Conservation (phyloP, 169 alveolate species). For the Cryptosporidium viatorum region DNA sequence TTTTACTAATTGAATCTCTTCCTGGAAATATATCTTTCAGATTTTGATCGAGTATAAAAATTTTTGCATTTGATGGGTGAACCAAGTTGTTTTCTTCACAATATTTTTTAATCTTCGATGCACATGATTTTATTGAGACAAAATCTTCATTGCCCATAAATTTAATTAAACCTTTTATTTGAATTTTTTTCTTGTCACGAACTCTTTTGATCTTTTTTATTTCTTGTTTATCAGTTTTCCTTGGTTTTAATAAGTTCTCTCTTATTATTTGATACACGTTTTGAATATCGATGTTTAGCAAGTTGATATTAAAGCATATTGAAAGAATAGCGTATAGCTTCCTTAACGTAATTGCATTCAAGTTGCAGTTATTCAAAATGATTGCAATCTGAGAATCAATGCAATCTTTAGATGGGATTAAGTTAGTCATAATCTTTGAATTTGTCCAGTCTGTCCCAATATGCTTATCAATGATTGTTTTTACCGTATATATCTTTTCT, state of each 20-base stretch:
- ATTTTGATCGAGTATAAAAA: conserved; percentile 18
- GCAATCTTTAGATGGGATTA: conserved; percentile 35
- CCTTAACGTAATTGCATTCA: conserved; percentile 45
- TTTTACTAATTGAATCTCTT: conserved; percentile 36
- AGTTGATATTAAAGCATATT: conserved; percentile 30
- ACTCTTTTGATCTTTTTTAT: conserved; percentile 9
- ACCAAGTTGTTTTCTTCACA: conserved; percentile 26
- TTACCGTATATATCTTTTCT: conserved; percentile 49
- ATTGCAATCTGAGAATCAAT: conserved; percentile 37
- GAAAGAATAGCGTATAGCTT: conserved; percentile 61
- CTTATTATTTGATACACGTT: conserved; percentile 28
- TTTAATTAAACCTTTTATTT: not conserved
- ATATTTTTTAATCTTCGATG: conserved; percentile 26
- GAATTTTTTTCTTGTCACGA: conserved; percentile 26
- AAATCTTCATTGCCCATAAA: conserved; percentile 23
- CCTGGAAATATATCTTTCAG: conserved; percentile 19
- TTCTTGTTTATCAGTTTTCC: conserved; percentile 4
- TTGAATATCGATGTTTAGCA: conserved; percentile 13
- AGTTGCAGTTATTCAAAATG: conserved; percentile 24
- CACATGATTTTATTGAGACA: conserved; percentile 21
- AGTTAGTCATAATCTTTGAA: not conserved
- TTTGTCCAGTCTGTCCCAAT: conserved; percentile 43
- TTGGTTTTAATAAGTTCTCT: not conserved
- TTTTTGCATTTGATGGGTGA: conserved; percentile 48
- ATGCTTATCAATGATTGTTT: conserved; percentile 41